phyloP scores from a whole-genome alignment of 305 asterid species.

The Solanum hybrid region DNA sequence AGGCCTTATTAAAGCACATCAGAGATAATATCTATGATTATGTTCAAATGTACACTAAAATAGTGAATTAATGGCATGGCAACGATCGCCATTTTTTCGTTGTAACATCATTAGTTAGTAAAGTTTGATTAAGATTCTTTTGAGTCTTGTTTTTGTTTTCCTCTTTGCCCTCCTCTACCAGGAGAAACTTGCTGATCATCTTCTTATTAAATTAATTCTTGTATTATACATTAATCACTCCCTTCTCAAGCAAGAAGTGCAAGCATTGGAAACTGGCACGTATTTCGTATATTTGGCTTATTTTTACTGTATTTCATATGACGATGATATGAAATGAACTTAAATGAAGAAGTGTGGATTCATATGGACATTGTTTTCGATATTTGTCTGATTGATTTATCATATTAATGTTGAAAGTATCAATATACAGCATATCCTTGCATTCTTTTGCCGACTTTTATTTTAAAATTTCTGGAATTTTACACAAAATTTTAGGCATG shows the following conservation, averaged over 20 bases:
- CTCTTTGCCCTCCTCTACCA: background rate
- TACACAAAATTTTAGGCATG: background rate
- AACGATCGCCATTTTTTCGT: slow-evolving; percentile 9
- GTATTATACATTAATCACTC: slow-evolving; percentile 34
- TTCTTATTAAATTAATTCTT: slow-evolving; percentile 17
- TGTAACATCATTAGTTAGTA: slow-evolving; percentile 29
- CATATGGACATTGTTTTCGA: background rate
- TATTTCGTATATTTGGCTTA: background rate
- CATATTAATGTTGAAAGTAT: background rate
- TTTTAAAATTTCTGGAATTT: background rate
- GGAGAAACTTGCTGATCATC: slow-evolving; percentile 11
- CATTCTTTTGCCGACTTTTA: background rate
- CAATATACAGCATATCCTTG: background rate
- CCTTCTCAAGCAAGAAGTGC: slow-evolving; percentile 20
- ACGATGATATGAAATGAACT: background rate
- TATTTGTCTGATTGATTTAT: background rate
- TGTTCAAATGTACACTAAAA: slow-evolving; percentile 25
- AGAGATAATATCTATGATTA: slow-evolving; percentile 27
- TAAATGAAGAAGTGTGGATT: background rate
- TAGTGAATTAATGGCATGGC: slow-evolving; percentile 25
- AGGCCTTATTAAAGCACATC: slow-evolving; percentile 21
- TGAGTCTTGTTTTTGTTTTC: background rate
- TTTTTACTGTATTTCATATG: background rate
- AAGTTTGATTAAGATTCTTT: slow-evolving; percentile 24
- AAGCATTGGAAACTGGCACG: slow-evolving; percentile 6